phyloP scores from a whole-genome alignment of 495 filamentous ascomycete genomes.

The Penicillium longicatenatum region DNA sequence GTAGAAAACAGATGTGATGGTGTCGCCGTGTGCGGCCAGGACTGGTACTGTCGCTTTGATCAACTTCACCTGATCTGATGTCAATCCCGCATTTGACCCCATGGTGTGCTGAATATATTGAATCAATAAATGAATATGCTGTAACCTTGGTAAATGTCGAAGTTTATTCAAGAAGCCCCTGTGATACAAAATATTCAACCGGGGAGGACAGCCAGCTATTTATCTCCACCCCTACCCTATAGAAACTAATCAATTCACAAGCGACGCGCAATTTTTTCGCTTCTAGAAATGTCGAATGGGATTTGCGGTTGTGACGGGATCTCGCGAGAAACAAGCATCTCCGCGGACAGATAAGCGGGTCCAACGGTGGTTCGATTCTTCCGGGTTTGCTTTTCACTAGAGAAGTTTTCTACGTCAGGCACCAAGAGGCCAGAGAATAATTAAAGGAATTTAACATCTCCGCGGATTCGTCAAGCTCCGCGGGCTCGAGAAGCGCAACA shows the following conservation, averaged over 20 bases:
- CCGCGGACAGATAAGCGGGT: slow-evolving; percentile 21
- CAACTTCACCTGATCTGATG: slow-evolving; percentile 36
- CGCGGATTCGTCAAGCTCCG: neutral
- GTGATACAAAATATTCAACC: too few relatives aligned
- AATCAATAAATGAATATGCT: too few relatives aligned
- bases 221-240: neutral
- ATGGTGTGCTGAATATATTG: slow-evolving; percentile 4
- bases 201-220: slow-evolving; percentile 4
- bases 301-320: slow-evolving; percentile 10
- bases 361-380: neutral
- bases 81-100: slow-evolving; percentile 20
- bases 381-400: too few relatives aligned
- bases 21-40: slow-evolving; percentile 62
- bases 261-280: neutral
- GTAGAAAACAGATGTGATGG: slow-evolving; percentile 71
- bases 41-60: slow-evolving; percentile 53
- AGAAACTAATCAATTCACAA: neutral
- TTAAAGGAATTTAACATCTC: neutral
- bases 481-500: neutral
- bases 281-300: slow-evolving; percentile 15
- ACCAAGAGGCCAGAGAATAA: neutral
- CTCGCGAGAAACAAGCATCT: slow-evolving; percentile 15
- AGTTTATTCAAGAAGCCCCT: too few relatives aligned
- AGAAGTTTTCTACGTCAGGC: neutral
- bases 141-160: too few relatives aligned